phyloP scores from a whole-genome alignment of 208 protist genomes.

The Sergeia podlipaevii region DNA sequence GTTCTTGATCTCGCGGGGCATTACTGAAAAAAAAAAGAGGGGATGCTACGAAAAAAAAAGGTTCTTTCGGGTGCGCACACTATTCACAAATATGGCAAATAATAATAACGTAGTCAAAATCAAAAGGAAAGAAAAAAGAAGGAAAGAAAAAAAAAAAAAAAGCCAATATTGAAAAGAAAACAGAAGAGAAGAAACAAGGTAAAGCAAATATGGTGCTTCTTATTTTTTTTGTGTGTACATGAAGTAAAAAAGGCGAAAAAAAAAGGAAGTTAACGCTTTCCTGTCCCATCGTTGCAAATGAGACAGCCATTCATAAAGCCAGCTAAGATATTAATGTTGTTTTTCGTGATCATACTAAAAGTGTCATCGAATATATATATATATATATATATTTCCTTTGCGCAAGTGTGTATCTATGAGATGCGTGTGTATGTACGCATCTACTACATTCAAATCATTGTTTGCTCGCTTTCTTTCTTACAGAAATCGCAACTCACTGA shows the following conservation, averaged over 20 bases:
- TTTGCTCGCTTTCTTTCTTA: neutral
- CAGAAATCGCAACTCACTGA: neutral
- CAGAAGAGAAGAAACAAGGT: slow-evolving; percentile 3
- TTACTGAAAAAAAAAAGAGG: slow-evolving; percentile 23
- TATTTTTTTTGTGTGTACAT: neutral
- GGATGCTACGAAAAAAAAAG: slow-evolving; percentile 3
- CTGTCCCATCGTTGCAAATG: too few relatives aligned
- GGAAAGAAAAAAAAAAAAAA: slow-evolving; percentile 6
- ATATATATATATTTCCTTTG: too few relatives aligned
- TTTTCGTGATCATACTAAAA: too few relatives aligned
- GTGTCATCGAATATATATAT: too few relatives aligned
- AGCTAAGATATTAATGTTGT: too few relatives aligned
- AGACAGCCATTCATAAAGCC: too few relatives aligned
- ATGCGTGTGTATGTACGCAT: too few relatives aligned
- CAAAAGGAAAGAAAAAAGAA: slow-evolving; percentile 4
- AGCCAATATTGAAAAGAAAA: neutral
- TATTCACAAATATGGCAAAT: slow-evolving; percentile 10
- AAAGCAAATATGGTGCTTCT: neutral
- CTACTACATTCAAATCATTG: too few relatives aligned
- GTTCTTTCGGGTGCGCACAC: neutral
- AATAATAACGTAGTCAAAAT: slow-evolving; percentile 8
- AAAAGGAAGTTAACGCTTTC: too few relatives aligned
- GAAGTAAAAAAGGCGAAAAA: neutral
- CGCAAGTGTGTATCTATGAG: too few relatives aligned
- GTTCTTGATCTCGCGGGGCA: slow-evolving; percentile 91